phyloP scores from a whole-genome alignment of 2,329 filamentous ascomycete species.

The Colletotrichum sp. region DNA sequence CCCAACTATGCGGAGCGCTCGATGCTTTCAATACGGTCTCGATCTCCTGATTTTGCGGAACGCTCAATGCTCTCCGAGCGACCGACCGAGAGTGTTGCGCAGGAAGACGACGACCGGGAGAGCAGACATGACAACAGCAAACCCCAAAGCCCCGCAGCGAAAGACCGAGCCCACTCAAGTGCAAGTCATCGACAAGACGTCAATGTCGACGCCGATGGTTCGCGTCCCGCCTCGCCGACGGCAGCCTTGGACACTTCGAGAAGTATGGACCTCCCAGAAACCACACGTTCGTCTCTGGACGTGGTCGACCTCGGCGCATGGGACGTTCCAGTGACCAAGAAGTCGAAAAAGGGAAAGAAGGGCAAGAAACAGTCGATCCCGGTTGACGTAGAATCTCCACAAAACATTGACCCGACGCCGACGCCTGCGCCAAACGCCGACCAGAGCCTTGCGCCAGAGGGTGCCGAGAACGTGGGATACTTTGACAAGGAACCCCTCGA shows the following conservation, averaged over 20 bases:
- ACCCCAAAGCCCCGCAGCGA: not conserved
- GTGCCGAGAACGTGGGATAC: not conserved
- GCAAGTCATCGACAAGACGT: not conserved
- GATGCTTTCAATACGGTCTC: not conserved
- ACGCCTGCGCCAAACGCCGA: not conserved
- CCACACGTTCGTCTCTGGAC: not conserved
- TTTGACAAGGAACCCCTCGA: not conserved
- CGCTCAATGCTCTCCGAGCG: not conserved
- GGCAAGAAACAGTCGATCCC: conserved; percentile 28
- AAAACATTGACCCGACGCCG: not conserved
- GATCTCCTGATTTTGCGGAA: not conserved
- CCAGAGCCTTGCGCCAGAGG: not conserved
- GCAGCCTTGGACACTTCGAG: not conserved
- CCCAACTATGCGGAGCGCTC: not conserved
- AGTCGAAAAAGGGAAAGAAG: conserved; percentile 30
- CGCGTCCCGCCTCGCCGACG: not conserved
- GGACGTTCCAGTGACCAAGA: conserved; percentile 5
- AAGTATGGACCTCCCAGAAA: not conserved
- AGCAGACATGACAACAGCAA: not conserved
- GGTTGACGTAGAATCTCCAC: not conserved
- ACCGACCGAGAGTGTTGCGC: not conserved
- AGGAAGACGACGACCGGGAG: not conserved
- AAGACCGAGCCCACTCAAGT: not conserved
- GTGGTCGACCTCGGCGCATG: conserved; percentile 9
- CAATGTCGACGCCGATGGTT: not conserved